Evolutionary conservation across 768 basidiomycete species (phyloP).

Genomic region (Russula dissimulans): DNA sequence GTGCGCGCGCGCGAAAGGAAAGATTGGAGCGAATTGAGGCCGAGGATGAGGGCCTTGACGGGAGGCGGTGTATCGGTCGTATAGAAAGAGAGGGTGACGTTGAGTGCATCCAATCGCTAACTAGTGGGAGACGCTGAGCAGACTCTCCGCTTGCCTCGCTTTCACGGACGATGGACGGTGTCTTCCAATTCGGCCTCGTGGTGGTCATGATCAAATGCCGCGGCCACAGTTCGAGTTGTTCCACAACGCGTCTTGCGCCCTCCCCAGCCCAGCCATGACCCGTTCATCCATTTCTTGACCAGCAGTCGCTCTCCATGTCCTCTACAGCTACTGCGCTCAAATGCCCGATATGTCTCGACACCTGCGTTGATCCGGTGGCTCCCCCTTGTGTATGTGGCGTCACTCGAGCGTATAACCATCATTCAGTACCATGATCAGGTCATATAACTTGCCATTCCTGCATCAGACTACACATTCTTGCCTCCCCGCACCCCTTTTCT

Average conservation of each 20-base stretch:
- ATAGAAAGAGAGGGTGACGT: background rate
- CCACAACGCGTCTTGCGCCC: background rate
- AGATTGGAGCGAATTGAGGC: conserved; percentile 9
- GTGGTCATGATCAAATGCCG: background rate
- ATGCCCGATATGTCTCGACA: conserved; percentile 17
- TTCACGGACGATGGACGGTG: background rate
- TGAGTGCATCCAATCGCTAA: conserved; percentile 1
- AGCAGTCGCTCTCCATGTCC: background rate
- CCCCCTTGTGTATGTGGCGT: conserved; percentile 12
- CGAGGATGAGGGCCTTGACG: conserved; percentile 11
- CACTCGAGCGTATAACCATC: too few relatives aligned
- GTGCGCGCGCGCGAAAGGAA: conserved; percentile 6
- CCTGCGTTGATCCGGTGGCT: conserved; percentile 2
- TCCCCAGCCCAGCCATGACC: too few relatives aligned
- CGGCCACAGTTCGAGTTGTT: background rate
- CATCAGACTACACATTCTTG: background rate
- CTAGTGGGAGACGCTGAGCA: background rate
- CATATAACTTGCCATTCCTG: conserved; percentile 12
- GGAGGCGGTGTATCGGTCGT: background rate
- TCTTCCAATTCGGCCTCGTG: background rate
- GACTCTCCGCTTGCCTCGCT: background rate
- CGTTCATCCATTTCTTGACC: background rate
- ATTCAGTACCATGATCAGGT: background rate
- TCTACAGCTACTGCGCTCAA: background rate
- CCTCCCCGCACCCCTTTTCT: background rate